Evolutionary conservation across 2,329 filamentous ascomycete species (phyloP), one percentile per base, ranked within the genome.

Genomic region (Penicillium sp.): DNA sequence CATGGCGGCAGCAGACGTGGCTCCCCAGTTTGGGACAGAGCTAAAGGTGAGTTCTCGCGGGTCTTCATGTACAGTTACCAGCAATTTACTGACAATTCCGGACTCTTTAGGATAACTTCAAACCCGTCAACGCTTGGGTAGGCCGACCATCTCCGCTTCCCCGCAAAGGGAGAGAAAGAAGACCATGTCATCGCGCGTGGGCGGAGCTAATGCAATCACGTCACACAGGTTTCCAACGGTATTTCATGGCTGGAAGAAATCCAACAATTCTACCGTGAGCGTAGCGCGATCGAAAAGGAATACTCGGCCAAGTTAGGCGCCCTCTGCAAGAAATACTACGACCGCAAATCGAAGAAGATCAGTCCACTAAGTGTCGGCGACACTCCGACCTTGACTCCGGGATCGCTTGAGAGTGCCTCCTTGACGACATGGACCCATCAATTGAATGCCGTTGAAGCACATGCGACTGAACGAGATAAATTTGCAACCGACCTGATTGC

Each of bases 391-490:
- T 89, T 97, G 82, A 97, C 94, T 2, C 94, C 94, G 1, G 94
- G 95, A 2, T 97, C 93, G 29, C 84, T 99, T 49, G 94, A 99
- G 75, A 95, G 92, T 71, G 94, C 94, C 49, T 97, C 93, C 19
- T 84, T 99, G 71, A 97, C 93, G 23, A 99, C 93, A 49, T 99
- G 94, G 94, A 89, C 91, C 11, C 94, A 92, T 3, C 94, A 97
- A 74, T 83, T 99, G 50, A 92, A 86, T 26, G 95, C 92, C 0
- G 83, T 97, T 62, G 95, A 99, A 76, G 85, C 87, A 39, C 86
- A 92, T 64, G 94, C 94, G 36, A 83, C 86, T 59, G 93, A 97
- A 74, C 92, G 97, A 75, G 93, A 97, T 64, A 85, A 86, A 63
- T 96, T 90, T 71, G 89, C 87, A 34, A 87, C 84, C 56, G 89